These are phyloP conservation scores for Phyllosticta citrichinensis DNA, from an alignment of 2,329 filamentous ascomycete species.

Conservation along the genomic window DNA sequence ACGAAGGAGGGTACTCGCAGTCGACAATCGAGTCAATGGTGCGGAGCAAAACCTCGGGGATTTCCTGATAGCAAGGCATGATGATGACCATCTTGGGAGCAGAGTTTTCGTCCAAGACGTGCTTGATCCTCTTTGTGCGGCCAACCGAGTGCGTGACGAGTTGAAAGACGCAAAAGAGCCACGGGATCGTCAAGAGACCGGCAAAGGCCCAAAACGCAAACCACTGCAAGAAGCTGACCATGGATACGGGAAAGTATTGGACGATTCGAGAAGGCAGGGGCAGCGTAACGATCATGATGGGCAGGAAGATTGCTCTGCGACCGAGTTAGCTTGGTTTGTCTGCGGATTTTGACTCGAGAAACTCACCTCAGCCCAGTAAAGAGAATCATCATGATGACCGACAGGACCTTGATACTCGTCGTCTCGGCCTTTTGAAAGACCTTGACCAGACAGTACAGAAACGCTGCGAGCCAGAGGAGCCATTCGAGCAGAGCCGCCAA, in stretches of 20 bases:
- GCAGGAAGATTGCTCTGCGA: constrained; percentile 68
- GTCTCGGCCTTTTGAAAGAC: constrained; percentile 84
- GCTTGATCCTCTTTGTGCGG: constrained; percentile 69
- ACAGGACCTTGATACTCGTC: constrained; percentile 69
- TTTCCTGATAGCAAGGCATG: constrained; percentile 94
- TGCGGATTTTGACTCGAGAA: not conserved
- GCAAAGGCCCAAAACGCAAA: constrained; percentile 95
- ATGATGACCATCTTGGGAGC: constrained; percentile 92
- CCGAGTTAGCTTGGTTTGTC: constrained; percentile 14
- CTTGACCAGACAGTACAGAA: constrained; percentile 82
- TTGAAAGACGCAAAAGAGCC: constrained; percentile 88
- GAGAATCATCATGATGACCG: constrained; percentile 61
- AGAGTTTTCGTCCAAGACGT: constrained; percentile 70
- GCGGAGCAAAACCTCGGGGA: constrained; percentile 70
- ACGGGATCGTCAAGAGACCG: constrained; percentile 73
- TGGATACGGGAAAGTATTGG: constrained; percentile 56
- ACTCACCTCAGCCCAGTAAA: constrained; percentile 41
- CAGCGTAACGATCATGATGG: constrained; percentile 87
- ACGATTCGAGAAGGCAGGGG: constrained; percentile 67
- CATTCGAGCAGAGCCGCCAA: constrained; percentile 80
- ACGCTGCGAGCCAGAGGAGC: constrained; percentile 90
- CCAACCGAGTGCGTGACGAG: constrained; percentile 81
- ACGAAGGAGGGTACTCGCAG: constrained; percentile 85
- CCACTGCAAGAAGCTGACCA: constrained; percentile 74
- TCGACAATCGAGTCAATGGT: constrained; percentile 87